Evolutionary conservation across 2,329 filamentous ascomycete species (phyloP), one percentile per base, ranked within the genome.

Genomic region (Beauveria pseudobassiana): DNA sequence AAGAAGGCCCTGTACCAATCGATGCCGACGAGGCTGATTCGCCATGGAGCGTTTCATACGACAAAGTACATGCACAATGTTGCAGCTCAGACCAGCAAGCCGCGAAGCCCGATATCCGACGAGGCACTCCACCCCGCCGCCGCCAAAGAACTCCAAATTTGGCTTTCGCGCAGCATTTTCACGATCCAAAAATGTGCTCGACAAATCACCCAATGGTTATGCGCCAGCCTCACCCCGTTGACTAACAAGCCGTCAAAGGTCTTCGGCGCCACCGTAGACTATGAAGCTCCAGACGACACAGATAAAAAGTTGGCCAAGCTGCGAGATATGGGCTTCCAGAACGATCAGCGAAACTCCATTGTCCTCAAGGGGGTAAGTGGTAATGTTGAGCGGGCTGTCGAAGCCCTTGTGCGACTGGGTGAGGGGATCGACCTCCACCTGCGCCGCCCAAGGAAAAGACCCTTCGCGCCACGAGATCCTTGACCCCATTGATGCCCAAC

Each of bases 11-110:
- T 5, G 87, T 97, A 18, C 93, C 95, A 0, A 82, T 96, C 68
- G 95, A 98, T 71, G 86, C 86, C 45, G 95, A 99, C 75, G 93
- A 98, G 77, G 90, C 89, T 54, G 93, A 99, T 72, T 89, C 90
- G 91, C 90, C 30, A 95, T 99, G 89, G 95, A 99, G 76, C 85
- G 91, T 64, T 98, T 93, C 74, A 96, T 99, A 67, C 83, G 93
- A 64, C 88, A 93, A 70, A 99, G 75, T 99, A 99, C 75, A 87
- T 93, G 71, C 87, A 87, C 68, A 77, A 77, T 63, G 69, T 73
- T 53, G 65, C 71, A 68, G 65, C 73, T 68, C 65, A 73, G 66
- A 45, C 71, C 65, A 63, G 74, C 67, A 77, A 76, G 66, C 77
- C 75, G 40, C 75, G 75, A 57, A 81, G 78, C 65, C 76, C 77